Percentiles rank a stretch among this genome's conserved stretches.
Evolutionary conservation across 129 eudicot species (phyloP).

Genomic region (Logfia minima): DNA sequence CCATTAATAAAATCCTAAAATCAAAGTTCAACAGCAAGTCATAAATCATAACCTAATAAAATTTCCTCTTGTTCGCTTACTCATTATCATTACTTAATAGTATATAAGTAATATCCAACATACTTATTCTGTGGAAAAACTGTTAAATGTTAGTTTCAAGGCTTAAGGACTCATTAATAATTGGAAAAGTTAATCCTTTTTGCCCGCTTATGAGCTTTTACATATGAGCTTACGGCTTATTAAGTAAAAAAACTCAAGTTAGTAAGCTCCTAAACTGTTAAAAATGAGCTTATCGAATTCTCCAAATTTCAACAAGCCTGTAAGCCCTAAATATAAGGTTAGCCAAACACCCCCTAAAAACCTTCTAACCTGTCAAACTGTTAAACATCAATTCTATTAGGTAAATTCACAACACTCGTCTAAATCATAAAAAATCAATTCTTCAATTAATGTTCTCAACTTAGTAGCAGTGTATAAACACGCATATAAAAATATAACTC

Average conservation of each 20-base stretch:
- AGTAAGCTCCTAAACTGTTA: not conserved
- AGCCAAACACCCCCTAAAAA: not conserved
- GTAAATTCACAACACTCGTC: not conserved
- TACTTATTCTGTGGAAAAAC: not conserved
- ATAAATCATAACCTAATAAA: not conserved
- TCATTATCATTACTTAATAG: not conserved
- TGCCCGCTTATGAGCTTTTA: not conserved
- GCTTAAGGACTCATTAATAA: not conserved
- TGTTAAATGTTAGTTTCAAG: not conserved
- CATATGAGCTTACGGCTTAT: not conserved
- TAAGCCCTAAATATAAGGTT: not conserved
- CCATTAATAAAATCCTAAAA: not conserved
- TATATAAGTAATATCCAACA: not conserved
- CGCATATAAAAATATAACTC: not conserved
- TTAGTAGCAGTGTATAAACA: not conserved
- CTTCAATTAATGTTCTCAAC: not conserved
- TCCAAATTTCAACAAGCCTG: not conserved
- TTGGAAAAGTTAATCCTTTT: not conserved
- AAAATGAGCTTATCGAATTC: not conserved
- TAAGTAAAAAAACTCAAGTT: not conserved
- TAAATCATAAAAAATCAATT: too few species aligned
- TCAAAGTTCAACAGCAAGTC: not conserved
- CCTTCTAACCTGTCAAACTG: not conserved
- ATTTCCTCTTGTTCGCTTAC: conserved; percentile 1
- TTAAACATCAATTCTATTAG: not conserved